phyloP scores from a whole-genome alignment of 805 yeast species.

The Komagataella ulmi region DNA sequence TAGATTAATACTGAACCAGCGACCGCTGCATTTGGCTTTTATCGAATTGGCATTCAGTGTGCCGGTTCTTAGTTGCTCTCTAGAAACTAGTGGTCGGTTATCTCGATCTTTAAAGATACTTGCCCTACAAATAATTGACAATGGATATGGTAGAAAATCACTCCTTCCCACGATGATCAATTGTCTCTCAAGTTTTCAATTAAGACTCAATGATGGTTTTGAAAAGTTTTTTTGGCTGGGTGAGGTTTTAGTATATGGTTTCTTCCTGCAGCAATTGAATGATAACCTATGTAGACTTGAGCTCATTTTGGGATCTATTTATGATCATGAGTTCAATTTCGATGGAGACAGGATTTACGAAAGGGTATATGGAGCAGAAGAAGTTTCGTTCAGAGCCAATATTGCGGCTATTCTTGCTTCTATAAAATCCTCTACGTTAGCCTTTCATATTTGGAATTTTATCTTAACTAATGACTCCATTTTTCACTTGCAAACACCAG shows the following conservation, averaged over 20 bases:
- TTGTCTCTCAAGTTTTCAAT: slow-evolving; percentile 30
- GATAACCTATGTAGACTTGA: slow-evolving; percentile 49
- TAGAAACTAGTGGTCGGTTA: slow-evolving; percentile 13
- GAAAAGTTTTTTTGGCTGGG: slow-evolving; percentile 36
- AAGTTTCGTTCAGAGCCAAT: slow-evolving; percentile 36
- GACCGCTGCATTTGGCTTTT: slow-evolving; percentile 42
- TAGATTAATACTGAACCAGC: slow-evolving; percentile 52
- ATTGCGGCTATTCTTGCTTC: slow-evolving; percentile 33
- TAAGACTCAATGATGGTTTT: slow-evolving; percentile 17
- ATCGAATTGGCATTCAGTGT: slow-evolving; percentile 37
- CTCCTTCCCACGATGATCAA: slow-evolving; percentile 47
- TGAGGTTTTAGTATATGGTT: slow-evolving; percentile 28
- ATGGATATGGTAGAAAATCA: slow-evolving; percentile 51
- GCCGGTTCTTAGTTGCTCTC: slow-evolving; percentile 23
- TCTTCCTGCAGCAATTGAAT: slow-evolving; percentile 37
- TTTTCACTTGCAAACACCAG: slow-evolving; percentile 32
- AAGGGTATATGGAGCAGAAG: slow-evolving; percentile 42
- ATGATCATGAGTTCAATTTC: slow-evolving; percentile 28
- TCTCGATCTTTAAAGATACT: slow-evolving; percentile 18
- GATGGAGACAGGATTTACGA: slow-evolving; percentile 27
- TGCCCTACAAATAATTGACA: slow-evolving; percentile 28
- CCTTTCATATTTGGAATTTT: slow-evolving; percentile 17
- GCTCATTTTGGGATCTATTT: slow-evolving; percentile 36
- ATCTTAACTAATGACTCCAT: slow-evolving; percentile 23
- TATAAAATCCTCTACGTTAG: slow-evolving; percentile 16